Percentiles rank a stretch among this genome's conserved stretches.
phyloP scores from a whole-genome alignment of 176 grass and related monocot species.

The Secale cereale region DNA sequence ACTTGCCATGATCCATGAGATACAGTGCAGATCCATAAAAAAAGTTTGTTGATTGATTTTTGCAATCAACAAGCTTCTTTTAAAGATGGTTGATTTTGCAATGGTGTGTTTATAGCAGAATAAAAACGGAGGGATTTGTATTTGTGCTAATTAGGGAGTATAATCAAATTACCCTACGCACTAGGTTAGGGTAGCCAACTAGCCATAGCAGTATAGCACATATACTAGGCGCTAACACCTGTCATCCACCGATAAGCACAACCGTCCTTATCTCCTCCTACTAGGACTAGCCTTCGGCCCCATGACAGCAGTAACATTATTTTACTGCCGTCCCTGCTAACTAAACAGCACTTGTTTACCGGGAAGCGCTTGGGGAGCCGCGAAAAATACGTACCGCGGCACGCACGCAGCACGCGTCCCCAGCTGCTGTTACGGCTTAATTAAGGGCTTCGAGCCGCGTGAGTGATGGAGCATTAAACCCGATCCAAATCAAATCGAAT shows the following conservation, averaged over 20 bases:
- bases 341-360: not conserved
- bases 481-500: slow-evolving; percentile 45
- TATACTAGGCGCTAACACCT: not conserved
- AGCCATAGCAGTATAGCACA: too few species aligned
- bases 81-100: too few species aligned
- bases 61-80: too few species aligned
- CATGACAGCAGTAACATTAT: not conserved
- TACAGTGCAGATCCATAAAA: too few species aligned
- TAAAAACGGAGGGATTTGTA: too few species aligned
- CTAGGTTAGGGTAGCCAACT: not conserved
- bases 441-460: slow-evolving; percentile 41
- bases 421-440: slow-evolving; percentile 17
- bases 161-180: too few species aligned
- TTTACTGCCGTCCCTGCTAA: not conserved
- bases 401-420: slow-evolving; percentile 24
- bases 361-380: not conserved
- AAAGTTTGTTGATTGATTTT: too few species aligned
- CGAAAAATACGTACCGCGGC: slow-evolving; percentile 3
- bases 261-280: too few species aligned
- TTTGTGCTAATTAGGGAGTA: too few species aligned
- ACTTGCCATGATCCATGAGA: too few species aligned
- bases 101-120: too few species aligned
- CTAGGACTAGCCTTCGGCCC: not conserved
- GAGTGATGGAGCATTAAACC: slow-evolving; percentile 27
- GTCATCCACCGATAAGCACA: not conserved